Evolutionary conservation across 768 basidiomycete genomes (phyloP), one percentile per base, ranked within the genome.

Genomic region (Tubosaeta brunneosetosa): DNA sequence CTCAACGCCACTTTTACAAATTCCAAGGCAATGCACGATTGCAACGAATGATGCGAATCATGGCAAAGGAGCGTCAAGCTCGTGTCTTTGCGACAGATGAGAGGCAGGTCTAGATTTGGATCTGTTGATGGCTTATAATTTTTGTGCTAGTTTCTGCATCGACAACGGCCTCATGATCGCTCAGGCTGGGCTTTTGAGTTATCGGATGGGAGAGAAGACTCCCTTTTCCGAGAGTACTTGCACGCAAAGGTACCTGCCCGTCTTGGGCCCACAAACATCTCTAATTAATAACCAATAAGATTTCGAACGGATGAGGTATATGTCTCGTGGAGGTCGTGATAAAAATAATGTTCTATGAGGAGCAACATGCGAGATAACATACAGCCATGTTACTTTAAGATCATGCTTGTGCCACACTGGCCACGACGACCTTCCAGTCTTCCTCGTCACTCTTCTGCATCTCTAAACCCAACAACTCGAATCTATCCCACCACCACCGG

Each of bases 151-250:
- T 49, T 98, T 95, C 70, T 98, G 97, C 71, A 98, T 99, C 55
- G 97, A 99, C 68, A 99, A 99, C 60, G 97, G 97, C 1, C 95
- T 98, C 60, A 99, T 99, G 97, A 98, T 99, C 50, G 95, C 97
- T 3, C 97, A 99, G 65, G 97, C 97, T 6, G 97, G 97, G 6
- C 78, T 99, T 27, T 76, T 99, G 34, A 84, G 86, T 56, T 93
- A 83, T 67, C 80, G 97, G 3, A 97, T 94, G 93, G 97, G 95
- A 25, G 78, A 84, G 55, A 70, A 72, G 44, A 97, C 94, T 0
- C 79, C 86, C 2, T 64, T 98, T 27, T 67, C 78, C 26, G 81
- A 95, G 63, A 94, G 86, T 50, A 88, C 83, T 32, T 94, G 92
- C 63, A 98, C 94, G 7, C 97, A 99, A 73, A 79, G 95, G 93